Base-by-base conservation (phyloP, 306 rosid species). In the Quercus variabilis region DNA sequence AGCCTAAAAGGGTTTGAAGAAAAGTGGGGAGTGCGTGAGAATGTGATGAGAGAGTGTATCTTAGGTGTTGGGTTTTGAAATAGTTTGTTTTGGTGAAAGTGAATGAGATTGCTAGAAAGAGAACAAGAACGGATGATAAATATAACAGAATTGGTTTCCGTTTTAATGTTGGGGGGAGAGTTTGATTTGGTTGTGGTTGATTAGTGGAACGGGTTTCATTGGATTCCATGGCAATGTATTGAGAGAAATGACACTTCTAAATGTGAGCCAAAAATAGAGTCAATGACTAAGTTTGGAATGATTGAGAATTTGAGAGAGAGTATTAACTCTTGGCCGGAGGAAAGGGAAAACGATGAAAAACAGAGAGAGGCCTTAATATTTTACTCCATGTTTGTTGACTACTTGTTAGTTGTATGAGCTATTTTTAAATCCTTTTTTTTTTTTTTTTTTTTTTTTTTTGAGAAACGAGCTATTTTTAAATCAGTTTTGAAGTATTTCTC, bases 81-180 rank as follows among this genome's bases (percentile, higher is more conserved):
- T 15, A 78, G 74, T 79, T 81, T 76, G 92, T 49, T 74, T 54
- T 85, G 82, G 89, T 82, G 81, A 89, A 78, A 55, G 78, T 80
- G 62, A 80, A 75, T 12, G 78, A 80, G 80, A 93, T 78, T 77
- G 98, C 85, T 26, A 86, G 70, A 4, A 85, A 21, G 73, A 93
- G 90, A 69, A 90, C 71, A 30, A 93, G 71, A 63, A 93, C 23
- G 58, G 97, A 70, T 0, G 90, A 11, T 2, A 75, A 13, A 62
- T 62, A 83, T 56, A 88, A 63, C 12, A 88, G 17, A 70, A 75
- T 14, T 56, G 80, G 59, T 84, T 64, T 87, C 71, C 75, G 58
- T 78, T 82, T 91, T 51, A 68, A 63, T 75, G 18, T 43, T 38
- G 55, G 21, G 51, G 80, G 54, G 2, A 55, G 83, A 77, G 86